These are phyloP conservation scores for Saccharomyces paradoxus DNA, from an alignment of 805 yeast genomes.

Conservation along the genomic window DNA sequence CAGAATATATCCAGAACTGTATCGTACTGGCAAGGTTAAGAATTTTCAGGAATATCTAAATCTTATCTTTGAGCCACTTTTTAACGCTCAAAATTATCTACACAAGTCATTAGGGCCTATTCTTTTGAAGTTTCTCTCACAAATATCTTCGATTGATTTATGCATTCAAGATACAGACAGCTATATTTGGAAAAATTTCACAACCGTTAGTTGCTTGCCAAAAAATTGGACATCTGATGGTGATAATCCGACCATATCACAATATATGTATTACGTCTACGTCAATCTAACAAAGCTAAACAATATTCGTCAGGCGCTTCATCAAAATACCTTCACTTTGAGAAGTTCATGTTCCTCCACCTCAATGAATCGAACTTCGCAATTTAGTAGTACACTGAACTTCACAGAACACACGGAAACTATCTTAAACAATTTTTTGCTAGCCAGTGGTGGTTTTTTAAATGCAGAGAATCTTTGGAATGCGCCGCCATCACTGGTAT, in stretches of 20 bases:
- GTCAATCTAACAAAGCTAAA: conserved; percentile 17
- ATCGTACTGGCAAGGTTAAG: conserved; percentile 10
- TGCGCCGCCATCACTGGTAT: conserved; percentile 13
- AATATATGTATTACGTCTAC: conserved; percentile 33
- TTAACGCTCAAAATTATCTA: conserved; percentile 24
- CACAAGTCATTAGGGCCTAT: conserved; percentile 20
- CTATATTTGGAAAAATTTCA: conserved; percentile 23
- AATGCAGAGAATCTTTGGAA: conserved; percentile 27
- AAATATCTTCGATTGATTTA: conserved; percentile 24
- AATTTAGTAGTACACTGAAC: conserved; percentile 15
- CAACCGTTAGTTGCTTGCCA: conserved; percentile 13
- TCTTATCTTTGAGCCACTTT: conserved; percentile 29
- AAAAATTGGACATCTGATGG: conserved; percentile 26
- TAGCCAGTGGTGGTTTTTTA: conserved; percentile 25
- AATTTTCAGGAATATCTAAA: conserved; percentile 31
- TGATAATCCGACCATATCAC: conserved; percentile 35
- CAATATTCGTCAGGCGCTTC: conserved; percentile 7
- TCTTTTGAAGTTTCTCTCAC: neutral
- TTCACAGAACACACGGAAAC: conserved; percentile 26
- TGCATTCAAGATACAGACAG: conserved; percentile 19
- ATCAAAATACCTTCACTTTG: conserved; percentile 16
- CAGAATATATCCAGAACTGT: conserved; percentile 27
- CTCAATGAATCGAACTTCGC: conserved; percentile 21
- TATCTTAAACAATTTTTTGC: conserved; percentile 20
- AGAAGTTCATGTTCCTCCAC: conserved; percentile 21